These are phyloP conservation scores for Leccinum pachyderme DNA, from an alignment of 1,284 basidiomycete species.

Conservation along the genomic window DNA sequence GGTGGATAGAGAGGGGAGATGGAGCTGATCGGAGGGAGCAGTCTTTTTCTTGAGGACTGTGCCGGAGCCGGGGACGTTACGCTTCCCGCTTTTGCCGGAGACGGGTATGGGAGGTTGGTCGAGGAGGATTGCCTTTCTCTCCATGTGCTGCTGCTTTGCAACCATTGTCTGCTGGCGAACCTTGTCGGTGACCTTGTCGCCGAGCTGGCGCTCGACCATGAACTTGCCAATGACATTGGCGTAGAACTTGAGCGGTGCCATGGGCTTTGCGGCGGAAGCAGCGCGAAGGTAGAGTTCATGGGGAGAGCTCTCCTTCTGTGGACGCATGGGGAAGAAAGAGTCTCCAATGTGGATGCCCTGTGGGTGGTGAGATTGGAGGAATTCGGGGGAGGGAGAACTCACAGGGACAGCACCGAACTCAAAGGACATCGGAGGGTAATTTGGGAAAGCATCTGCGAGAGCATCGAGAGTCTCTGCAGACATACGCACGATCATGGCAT, in stretches of 20 bases:
- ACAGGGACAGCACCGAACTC: slow-evolving; percentile 60
- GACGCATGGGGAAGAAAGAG: slow-evolving; percentile 57
- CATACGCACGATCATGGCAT: slow-evolving; percentile 71
- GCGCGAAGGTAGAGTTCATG: slow-evolving; percentile 72
- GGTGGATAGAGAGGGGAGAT: slow-evolving; percentile 24
- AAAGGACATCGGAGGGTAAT: slow-evolving; percentile 50
- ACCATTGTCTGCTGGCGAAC: slow-evolving; percentile 55
- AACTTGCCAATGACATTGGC: slow-evolving; percentile 70
- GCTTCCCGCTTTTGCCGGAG: slow-evolving; percentile 28
- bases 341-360: slow-evolving; percentile 63
- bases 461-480: slow-evolving; percentile 66
- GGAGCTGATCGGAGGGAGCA: slow-evolving; percentile 35
- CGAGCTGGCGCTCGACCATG: slow-evolving; percentile 58
- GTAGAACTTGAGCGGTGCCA: slow-evolving; percentile 64
- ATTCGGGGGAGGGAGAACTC: slow-evolving; percentile 22
- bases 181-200: slow-evolving; percentile 47
- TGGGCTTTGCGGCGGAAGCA: slow-evolving; percentile 52
- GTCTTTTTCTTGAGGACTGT: slow-evolving; percentile 32
- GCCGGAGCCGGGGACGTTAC: slow-evolving; percentile 34
- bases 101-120: slow-evolving; percentile 36
- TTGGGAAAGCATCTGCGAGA: slow-evolving; percentile 46
- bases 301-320: slow-evolving; percentile 48
- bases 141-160: slow-evolving; percentile 54
- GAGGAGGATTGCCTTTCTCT: slow-evolving; percentile 52
- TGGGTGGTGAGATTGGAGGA: slow-evolving; percentile 25